These are phyloP conservation scores for Penicillium crustosum DNA, from an alignment of 2,329 filamentous ascomycete species.

Conservation along the genomic window DNA sequence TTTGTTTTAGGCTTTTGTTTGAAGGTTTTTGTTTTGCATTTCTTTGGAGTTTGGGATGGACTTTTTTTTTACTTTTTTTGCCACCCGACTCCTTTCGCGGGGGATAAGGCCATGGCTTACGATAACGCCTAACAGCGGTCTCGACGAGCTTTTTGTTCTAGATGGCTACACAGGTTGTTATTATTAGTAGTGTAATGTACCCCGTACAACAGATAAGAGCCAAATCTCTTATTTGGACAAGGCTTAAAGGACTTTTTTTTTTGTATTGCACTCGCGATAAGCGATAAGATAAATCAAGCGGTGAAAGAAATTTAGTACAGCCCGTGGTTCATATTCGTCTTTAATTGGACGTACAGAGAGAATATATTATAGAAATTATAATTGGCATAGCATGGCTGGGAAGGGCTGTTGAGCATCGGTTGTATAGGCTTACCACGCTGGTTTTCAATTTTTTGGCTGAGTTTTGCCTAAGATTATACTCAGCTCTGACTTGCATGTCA, in stretches of 20 bases:
- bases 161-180: neutral
- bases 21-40: neutral
- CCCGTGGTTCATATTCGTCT: neutral
- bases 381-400: neutral
- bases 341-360: neutral
- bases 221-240: neutral
- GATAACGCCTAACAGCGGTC: neutral
- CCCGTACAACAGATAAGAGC: neutral
- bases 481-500: neutral
- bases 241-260: neutral
- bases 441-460: neutral
- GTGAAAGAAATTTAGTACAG: conserved; percentile 5
- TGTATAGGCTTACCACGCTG: neutral
- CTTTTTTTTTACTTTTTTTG: conserved; percentile 1
- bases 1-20: neutral
- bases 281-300: conserved; percentile 11
- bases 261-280: conserved; percentile 4
- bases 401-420: neutral
- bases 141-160: neutral
- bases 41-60: neutral
- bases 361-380: neutral
- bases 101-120: conserved; percentile 1
- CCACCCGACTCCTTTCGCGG: conserved; percentile 10
- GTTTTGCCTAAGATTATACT: neutral
- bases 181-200: neutral